These are phyloP conservation scores for Arthrobotrys conoides DNA, from an alignment of 2,329 filamentous ascomycete species.

Conservation along the genomic window DNA sequence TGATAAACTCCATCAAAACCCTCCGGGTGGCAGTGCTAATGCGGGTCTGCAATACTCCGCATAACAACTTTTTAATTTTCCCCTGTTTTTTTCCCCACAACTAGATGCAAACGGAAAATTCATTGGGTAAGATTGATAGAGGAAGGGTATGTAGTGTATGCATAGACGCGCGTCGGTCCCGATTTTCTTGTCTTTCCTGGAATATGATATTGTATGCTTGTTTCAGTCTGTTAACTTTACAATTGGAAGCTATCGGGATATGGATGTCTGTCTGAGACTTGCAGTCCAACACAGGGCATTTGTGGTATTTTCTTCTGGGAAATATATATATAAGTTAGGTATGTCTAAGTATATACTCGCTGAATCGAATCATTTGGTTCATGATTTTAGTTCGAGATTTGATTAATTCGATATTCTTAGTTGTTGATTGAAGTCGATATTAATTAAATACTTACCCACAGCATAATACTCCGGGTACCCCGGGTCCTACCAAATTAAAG, in stretches of 20 bases:
- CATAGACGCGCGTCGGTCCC: constrained; percentile 3
- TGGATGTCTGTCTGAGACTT: too few species aligned
- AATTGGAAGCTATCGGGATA: neutral
- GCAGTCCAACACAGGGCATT: neutral
- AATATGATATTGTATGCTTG: constrained; percentile 7
- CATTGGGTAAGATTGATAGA: neutral
- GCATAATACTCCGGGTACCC: too few species aligned
- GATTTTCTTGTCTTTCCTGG: neutral
- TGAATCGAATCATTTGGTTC: too few species aligned
- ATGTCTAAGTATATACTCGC: too few species aligned
- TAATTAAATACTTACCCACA: too few species aligned
- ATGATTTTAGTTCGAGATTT: too few species aligned
- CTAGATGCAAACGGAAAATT: neutral
- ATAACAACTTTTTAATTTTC: neutral
- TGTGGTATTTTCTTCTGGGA: neutral
- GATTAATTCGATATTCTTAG: too few species aligned
- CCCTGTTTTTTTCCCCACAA: neutral
- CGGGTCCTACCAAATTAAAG: too few species aligned
- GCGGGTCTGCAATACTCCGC: constrained; percentile 9
- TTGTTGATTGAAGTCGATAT: too few species aligned
- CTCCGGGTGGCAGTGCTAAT: constrained; percentile 27
- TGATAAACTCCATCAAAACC: constrained; percentile 11
- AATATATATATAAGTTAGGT: too few species aligned
- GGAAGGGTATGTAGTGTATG: neutral
- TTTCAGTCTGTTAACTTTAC: neutral